phyloP scores from a whole-genome alignment of 305 asterid genomes.

The Coffea humblotiana region DNA sequence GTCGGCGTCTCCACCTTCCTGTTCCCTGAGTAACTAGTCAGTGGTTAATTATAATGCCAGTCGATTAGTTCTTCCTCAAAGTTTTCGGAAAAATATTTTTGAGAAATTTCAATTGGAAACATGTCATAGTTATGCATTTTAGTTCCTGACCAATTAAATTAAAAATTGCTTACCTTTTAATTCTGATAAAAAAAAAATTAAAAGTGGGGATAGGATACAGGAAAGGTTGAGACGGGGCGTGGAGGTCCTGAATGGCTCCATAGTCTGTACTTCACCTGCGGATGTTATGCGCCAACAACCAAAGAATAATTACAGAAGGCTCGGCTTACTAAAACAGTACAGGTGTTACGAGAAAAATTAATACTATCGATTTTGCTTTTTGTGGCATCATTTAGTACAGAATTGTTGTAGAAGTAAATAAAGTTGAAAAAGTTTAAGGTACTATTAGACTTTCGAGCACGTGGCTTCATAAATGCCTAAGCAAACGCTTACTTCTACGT shows the following conservation, averaged over 20 bases:
- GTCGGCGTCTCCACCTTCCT: too few relatives aligned
- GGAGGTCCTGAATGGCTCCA: neutral
- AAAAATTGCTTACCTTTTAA: too few relatives aligned
- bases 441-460: slow-evolving; percentile 11
- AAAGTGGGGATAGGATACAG: too few relatives aligned
- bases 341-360: neutral
- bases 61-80: too few relatives aligned
- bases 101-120: too few relatives aligned
- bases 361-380: neutral
- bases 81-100: too few relatives aligned
- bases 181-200: too few relatives aligned
- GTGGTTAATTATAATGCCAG: too few relatives aligned
- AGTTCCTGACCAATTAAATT: neutral
- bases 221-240: too few relatives aligned
- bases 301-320: neutral
- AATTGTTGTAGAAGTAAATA: neutral
- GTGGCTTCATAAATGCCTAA: slow-evolving; percentile 13
- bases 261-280: neutral
- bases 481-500: slow-evolving; percentile 2
- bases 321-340: neutral
- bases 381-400: neutral
- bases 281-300: neutral
- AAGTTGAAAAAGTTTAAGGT: slow-evolving; percentile 8
- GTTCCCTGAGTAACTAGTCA: too few relatives aligned
- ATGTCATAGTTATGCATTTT: too few relatives aligned